phyloP scores from a whole-genome alignment of 179 eudicot species.

The Actinidia arguta region DNA sequence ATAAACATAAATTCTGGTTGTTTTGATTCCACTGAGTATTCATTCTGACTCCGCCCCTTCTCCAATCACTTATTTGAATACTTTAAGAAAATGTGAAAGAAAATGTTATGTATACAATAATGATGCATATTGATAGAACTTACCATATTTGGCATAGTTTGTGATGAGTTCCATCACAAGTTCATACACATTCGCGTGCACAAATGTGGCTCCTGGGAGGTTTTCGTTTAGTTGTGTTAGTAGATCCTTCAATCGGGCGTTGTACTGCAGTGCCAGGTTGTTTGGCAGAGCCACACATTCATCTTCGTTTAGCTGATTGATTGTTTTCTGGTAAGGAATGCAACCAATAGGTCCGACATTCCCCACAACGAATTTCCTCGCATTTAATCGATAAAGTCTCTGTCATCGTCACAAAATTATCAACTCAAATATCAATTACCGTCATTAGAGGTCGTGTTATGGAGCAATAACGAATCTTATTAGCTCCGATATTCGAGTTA shows the following conservation, averaged over 20 bases:
- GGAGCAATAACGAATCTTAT: no score
- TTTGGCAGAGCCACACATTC: slow-evolving; percentile 88
- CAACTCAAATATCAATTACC: no score
- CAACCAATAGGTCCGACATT: slow-evolving; percentile 98
- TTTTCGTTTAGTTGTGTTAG: slow-evolving; percentile 58
- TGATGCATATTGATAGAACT: no score
- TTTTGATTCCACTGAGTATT: no score
- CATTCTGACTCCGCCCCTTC: no score
- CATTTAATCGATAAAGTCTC: slow-evolving; percentile 87
- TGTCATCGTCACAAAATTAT: slow-evolving; percentile 30
- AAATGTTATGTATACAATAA: no score
- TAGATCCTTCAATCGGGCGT: slow-evolving; percentile 70
- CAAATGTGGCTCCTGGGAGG: slow-evolving; percentile 79
- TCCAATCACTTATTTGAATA: not conserved
- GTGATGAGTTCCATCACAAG: slow-evolving; percentile 92
- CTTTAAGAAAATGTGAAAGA: not conserved
- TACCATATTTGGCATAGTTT: slow-evolving; percentile 82
- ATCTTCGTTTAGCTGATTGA: slow-evolving; percentile 64
- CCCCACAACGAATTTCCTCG: slow-evolving; percentile 81
- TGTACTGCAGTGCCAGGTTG: slow-evolving; percentile 83
- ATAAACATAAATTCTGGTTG: no score
- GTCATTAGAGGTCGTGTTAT: no score
- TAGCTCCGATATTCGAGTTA: no score
- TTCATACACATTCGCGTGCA: slow-evolving; percentile 85
- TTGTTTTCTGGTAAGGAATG: slow-evolving; percentile 94